Base-by-base conservation (phyloP, 1,284 basidiomycete genomes). In the Leccinum holopus region DNA sequence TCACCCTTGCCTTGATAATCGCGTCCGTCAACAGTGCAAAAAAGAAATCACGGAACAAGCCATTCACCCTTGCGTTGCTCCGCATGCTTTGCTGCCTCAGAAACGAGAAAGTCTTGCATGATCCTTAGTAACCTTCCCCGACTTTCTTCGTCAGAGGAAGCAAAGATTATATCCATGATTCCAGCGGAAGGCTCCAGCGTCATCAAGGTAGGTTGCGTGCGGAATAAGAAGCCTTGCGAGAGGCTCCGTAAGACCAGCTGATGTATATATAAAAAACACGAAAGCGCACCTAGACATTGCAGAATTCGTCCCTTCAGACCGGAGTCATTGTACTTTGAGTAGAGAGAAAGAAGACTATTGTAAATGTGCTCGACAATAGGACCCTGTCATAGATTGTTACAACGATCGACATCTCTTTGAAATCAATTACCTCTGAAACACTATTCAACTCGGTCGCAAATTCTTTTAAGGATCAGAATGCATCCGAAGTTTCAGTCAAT, bases 161-260 rank as follows among this genome's bases (percentile, higher is more conserved):
- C 75, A 69, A 98, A 96, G 53, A 97, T 91, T 2, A 81, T 81
- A 72, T 96, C 91, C 92, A 99, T 96, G 74, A 98, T 90, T n/a
- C 77, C 78, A 0, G 90, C 85, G 1, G 95, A 92, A 11, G 83
- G 79, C 6, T 89, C 86, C 61, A 88, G 78, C 0, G 92, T 91
- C 87, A 98, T 95, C 63, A 98, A 78, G 0, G 88, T 88, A 1
- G 97, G 96, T 67, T 95, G 90, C 6, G 94, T 88, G n/a, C 94
- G 88, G 79, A 95, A 98, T 4, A 99, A 76, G 73, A 92, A 97
- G 8, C 92, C 92, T 91, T 61, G 14, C 33, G 41, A 56, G 44
- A 32, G 28, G 16, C 33, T 68, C 28, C 35, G 44, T 35, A 60
- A 65, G 51, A 9, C 18, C 1, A 5, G 25, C 41, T 41, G n/a